A percentile compares a stretch with the other conserved stretches of the same genome.
These are phyloP conservation scores for Colletotrichum spaethianum DNA, from an alignment of 2,329 filamentous ascomycete species.

Conservation along the genomic window DNA sequence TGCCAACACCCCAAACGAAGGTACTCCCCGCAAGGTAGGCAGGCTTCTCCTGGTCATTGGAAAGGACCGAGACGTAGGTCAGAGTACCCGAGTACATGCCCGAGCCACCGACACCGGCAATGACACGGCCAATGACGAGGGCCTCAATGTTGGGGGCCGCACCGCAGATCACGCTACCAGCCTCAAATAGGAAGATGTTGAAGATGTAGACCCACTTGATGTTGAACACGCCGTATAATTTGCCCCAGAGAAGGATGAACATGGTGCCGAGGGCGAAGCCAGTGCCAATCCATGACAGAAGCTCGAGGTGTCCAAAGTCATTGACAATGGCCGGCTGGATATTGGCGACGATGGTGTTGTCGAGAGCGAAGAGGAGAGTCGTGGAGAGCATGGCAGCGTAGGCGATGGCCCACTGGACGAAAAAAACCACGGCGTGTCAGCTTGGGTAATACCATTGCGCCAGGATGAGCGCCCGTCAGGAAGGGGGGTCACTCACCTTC, in stretches of 20 bases:
- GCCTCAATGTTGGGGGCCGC: slow-evolving; percentile 56
- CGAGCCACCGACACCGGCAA: slow-evolving; percentile 57
- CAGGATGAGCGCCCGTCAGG: no score
- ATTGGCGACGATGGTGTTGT: no score
- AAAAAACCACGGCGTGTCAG: not conserved
- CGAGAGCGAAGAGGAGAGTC: no score
- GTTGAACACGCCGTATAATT: slow-evolving; percentile 59
- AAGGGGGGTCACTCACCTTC: not conserved
- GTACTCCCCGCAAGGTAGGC: slow-evolving; percentile 29
- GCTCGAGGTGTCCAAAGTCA: slow-evolving; percentile 53
- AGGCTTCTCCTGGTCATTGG: slow-evolving; percentile 46
- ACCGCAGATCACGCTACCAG: slow-evolving; percentile 54
- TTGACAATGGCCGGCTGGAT: slow-evolving; percentile 59
- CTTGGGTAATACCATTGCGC: not conserved
- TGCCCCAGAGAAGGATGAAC: slow-evolving; percentile 53
- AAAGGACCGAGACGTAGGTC: slow-evolving; percentile 47
- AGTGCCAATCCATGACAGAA: slow-evolving; percentile 59
- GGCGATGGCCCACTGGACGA: no score
- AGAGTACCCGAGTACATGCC: slow-evolving; percentile 55
- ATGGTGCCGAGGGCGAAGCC: slow-evolving; percentile 58
- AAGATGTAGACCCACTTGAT: slow-evolving; percentile 57
- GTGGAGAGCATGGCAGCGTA: no score
- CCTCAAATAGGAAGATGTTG: slow-evolving; percentile 46
- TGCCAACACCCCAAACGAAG: slow-evolving; percentile 56
- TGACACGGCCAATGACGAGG: slow-evolving; percentile 61